Evolutionary conservation across 129 eudicot genomes (phyloP).

Genomic region (Flaveria linearis): DNA sequence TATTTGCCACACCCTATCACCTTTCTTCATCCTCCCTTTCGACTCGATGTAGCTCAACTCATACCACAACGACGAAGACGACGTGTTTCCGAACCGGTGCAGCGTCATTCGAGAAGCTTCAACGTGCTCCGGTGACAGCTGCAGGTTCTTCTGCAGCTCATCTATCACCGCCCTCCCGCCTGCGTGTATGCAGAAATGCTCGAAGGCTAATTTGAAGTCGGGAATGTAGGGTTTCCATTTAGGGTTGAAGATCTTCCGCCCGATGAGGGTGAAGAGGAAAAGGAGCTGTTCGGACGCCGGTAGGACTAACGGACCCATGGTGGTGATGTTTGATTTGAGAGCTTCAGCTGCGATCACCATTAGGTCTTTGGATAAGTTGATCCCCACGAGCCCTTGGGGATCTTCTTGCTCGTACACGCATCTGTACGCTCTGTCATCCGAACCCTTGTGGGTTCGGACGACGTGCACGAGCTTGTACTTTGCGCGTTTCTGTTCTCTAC

Average conservation of each 20-base stretch:
- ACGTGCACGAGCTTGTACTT: conserved; percentile 59
- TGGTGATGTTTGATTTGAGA: conserved; percentile 55
- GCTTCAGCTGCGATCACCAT: conserved; percentile 65
- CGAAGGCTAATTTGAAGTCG: conserved; percentile 62
- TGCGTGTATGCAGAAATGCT: conserved; percentile 74
- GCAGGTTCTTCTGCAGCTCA: conserved; percentile 63
- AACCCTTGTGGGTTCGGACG: conserved; percentile 62
- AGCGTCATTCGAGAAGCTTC: conserved; percentile 76
- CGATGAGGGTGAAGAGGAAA: conserved; percentile 48
- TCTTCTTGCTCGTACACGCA: conserved; percentile 72
- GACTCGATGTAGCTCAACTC: conserved; percentile 58
- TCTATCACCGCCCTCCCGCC: conserved; percentile 74
- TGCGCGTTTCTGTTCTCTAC: conserved; percentile 38
- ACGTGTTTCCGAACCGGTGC: conserved; percentile 68
- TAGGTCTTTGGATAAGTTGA: conserved; percentile 60
- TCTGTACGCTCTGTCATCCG: conserved; percentile 57
- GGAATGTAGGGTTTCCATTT: conserved; percentile 72
- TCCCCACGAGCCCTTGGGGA: conserved; percentile 54
- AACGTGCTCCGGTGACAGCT: conserved; percentile 53
- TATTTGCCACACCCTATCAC: conserved; percentile 74
- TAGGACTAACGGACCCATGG: conserved; percentile 55
- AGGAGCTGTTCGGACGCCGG: conserved; percentile 59
- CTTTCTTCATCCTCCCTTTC: conserved; percentile 74
- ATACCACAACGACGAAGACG: conserved; percentile 67
- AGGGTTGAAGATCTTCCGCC: conserved; percentile 52